Evolutionary conservation across 306 rosid species (phyloP).

Genomic region (Cucurbita argyrosperma): DNA sequence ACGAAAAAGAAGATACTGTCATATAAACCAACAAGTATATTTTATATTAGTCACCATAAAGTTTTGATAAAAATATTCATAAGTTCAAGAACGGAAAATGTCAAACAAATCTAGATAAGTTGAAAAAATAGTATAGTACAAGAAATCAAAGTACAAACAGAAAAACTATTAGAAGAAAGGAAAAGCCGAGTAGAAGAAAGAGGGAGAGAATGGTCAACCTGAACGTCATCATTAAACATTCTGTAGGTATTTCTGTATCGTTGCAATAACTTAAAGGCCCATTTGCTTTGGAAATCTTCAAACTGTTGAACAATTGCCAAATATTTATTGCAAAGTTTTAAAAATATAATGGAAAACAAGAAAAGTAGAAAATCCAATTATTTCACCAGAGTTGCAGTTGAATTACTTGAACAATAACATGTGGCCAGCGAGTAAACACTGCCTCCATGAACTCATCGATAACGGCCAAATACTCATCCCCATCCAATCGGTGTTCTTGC

Average conservation of each 20-base stretch:
- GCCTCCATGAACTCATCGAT: constrained; percentile 98
- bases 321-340: not conserved
- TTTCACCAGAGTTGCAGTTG: not conserved
- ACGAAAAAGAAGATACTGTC: not conserved
- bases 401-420: constrained; percentile 93
- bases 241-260: constrained; percentile 81
- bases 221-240: constrained; percentile 98
- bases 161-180: not conserved
- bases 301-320: constrained; percentile 36
- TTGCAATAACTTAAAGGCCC: constrained; percentile 95
- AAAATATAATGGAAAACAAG: not conserved
- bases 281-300: constrained; percentile 99
- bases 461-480: constrained; percentile 78
- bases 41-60: not conserved
- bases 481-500: constrained; percentile 79
- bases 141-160: not conserved
- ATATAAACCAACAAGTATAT: not conserved
- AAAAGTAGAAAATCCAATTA: not conserved
- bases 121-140: not conserved
- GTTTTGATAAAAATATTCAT: not conserved
- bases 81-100: not conserved
- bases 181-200: not conserved
- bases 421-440: constrained; percentile 94
- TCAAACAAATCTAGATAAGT: not conserved
- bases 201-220: constrained; percentile 35